Evolutionary conservation across 164 flowering plant species (phyloP).

Genomic region (Vitis cinerea): DNA sequence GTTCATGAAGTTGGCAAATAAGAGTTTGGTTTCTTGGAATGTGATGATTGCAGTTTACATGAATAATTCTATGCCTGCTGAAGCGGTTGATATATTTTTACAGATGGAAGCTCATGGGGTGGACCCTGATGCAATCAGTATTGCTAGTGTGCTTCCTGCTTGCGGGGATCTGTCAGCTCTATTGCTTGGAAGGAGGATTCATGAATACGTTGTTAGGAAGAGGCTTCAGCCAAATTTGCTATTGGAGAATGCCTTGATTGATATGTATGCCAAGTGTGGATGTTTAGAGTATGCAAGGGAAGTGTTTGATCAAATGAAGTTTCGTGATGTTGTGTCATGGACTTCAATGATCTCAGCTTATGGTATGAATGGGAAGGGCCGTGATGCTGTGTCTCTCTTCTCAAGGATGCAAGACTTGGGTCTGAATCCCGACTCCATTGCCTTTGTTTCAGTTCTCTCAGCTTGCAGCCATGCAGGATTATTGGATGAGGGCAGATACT

Average conservation of each 20-base stretch:
- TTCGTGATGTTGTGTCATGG: slow-evolving; percentile 39
- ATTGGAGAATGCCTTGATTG: slow-evolving; percentile 39
- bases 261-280: slow-evolving; percentile 50
- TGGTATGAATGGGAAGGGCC: slow-evolving; percentile 30
- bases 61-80: slow-evolving; percentile 37
- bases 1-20: slow-evolving; percentile 22
- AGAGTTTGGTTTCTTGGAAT: slow-evolving; percentile 39
- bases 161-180: slow-evolving; percentile 38
- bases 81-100: slow-evolving; percentile 29
- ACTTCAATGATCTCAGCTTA: slow-evolving; percentile 38
- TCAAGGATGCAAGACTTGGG: slow-evolving; percentile 29
- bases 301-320: slow-evolving; percentile 32
- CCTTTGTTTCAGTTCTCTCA: slow-evolving; percentile 36
- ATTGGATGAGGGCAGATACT: slow-evolving; percentile 26
- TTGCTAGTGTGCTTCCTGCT: slow-evolving; percentile 41
- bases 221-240: slow-evolving; percentile 29
- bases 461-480: slow-evolving; percentile 45
- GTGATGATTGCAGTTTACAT: slow-evolving; percentile 35
- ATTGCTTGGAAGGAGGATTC: slow-evolving; percentile 29
- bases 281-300: slow-evolving; percentile 27
- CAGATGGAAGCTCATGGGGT: slow-evolving; percentile 26
- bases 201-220: slow-evolving; percentile 28
- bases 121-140: slow-evolving; percentile 32
- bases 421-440: slow-evolving; percentile 34
- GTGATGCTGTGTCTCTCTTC: slow-evolving; percentile 31